Percentiles rank a stretch among this genome's conserved stretches.
These are phyloP conservation scores for Rhizopus arrhizus DNA, from an alignment of 371 early-diverging fungal species.

Conservation along the genomic window DNA sequence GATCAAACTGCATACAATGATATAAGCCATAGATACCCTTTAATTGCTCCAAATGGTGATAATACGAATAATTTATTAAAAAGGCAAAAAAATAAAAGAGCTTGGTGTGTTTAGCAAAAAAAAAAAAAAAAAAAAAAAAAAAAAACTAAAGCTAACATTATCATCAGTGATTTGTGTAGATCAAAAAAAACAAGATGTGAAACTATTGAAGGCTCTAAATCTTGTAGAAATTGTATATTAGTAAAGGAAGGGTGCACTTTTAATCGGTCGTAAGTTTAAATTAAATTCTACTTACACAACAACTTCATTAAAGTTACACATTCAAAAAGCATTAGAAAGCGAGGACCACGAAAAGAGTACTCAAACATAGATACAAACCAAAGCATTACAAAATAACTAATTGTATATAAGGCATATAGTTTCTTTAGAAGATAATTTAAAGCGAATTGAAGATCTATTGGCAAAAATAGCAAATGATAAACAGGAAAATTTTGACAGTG, in stretches of 20 bases:
- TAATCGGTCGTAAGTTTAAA: slow-evolving; percentile 14
- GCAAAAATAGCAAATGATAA: background rate
- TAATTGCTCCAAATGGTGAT: background rate
- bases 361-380: background rate
- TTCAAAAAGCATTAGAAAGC: slow-evolving; percentile 19
- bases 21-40: too few relatives aligned
- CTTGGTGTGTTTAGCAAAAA: background rate
- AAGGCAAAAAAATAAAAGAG: background rate
- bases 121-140: background rate
- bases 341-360: slow-evolving; percentile 32
- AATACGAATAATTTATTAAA: background rate
- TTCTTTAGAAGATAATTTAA: slow-evolving; percentile 12
- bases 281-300: background rate
- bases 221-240: slow-evolving; percentile 28
- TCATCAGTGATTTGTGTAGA: slow-evolving; percentile 30
- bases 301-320: background rate
- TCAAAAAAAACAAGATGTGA: slow-evolving; percentile 31
- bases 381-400: background rate
- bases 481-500: background rate
- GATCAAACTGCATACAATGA: too few relatives aligned
- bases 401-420: slow-evolving; percentile 4
- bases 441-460: slow-evolving; percentile 15
- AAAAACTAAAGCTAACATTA: background rate
- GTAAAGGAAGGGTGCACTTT: slow-evolving; percentile 24
- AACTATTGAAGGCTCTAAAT: slow-evolving; percentile 6